Evolutionary conservation across 2,329 filamentous ascomycete species (phyloP).

Genomic region (Colletotrichum sp.): DNA sequence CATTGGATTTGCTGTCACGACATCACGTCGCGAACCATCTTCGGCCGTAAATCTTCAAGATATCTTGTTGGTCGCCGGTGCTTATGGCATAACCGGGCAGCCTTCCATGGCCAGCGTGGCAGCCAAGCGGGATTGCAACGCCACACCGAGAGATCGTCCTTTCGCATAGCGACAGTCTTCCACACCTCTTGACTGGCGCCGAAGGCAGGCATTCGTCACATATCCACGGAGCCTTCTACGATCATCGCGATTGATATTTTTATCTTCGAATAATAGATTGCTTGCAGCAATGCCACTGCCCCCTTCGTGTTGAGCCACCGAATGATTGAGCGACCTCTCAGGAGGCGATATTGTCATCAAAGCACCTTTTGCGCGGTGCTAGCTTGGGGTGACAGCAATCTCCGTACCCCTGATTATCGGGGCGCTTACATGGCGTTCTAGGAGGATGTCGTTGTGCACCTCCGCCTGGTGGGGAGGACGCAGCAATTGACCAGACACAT

Average conservation of each 20-base stretch:
- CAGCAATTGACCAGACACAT: neutral
- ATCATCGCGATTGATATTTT: neutral
- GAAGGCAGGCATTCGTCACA: neutral
- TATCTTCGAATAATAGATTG: neutral
- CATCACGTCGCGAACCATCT: neutral
- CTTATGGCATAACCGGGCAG: neutral
- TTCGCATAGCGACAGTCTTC: neutral
- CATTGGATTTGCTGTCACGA: neutral
- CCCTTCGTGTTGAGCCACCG: neutral
- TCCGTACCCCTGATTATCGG: neutral
- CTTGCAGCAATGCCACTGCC: neutral
- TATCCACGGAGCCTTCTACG: neutral
- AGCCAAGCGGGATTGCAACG: neutral
- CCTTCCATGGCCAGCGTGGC: neutral
- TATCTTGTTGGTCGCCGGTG: neutral
- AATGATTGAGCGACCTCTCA: neutral
- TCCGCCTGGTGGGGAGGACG: neutral
- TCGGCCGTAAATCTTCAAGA: neutral
- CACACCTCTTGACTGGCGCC: neutral
- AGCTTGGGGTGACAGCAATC: neutral
- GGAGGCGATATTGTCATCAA: neutral
- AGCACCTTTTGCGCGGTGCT: neutral
- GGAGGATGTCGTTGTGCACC: neutral
- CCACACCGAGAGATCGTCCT: neutral
- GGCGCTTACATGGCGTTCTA: neutral